Conservation (phyloP, 768 basidiomycete genomes). For the Boletus rex-veris region DNA sequence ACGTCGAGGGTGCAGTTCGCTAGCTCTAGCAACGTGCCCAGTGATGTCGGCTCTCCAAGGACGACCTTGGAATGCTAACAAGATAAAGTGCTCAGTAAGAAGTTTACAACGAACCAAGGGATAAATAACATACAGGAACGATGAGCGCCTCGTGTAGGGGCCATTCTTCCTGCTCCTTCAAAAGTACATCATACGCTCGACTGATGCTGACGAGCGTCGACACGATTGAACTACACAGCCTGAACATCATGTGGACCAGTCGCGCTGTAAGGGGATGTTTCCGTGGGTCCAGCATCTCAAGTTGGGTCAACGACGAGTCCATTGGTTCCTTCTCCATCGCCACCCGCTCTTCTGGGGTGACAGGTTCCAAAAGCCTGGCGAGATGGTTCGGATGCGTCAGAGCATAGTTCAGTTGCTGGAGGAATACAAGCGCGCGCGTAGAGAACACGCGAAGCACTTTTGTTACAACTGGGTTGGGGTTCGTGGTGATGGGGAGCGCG, state of each 20-base stretch:
- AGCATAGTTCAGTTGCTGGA: constrained; percentile 88
- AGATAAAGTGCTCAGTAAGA: not conserved
- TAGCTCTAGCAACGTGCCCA: constrained; percentile 85
- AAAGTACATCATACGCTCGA: constrained; percentile 63
- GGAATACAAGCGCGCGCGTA: constrained; percentile 61
- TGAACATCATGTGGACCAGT: constrained; percentile 68
- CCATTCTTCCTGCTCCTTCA: constrained; percentile 69
- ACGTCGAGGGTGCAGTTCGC: constrained; percentile 75
- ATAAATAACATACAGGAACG: constrained; percentile 55
- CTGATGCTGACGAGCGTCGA: constrained; percentile 69
- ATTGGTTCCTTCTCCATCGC: constrained; percentile 60
- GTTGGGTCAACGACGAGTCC: constrained; percentile 33
- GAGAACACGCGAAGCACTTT: constrained; percentile 70
- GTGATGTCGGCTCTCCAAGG: constrained; percentile 73
- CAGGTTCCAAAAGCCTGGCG: constrained; percentile 74
- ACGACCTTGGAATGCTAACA: constrained; percentile 81
- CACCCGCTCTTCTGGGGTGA: constrained; percentile 69
- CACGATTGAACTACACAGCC: constrained; percentile 65
- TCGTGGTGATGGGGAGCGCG: constrained; percentile 15
- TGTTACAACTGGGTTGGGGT: constrained; percentile 44
- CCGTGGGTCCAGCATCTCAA: constrained; percentile 54
- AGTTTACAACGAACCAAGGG: not conserved
- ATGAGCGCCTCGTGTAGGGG: constrained; percentile 63
- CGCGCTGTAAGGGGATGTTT: constrained; percentile 71
- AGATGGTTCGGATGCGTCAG: constrained; percentile 90